Conservation (phyloP, 352 stramenopile genomes). For the Globisporangium lucens region DNA sequence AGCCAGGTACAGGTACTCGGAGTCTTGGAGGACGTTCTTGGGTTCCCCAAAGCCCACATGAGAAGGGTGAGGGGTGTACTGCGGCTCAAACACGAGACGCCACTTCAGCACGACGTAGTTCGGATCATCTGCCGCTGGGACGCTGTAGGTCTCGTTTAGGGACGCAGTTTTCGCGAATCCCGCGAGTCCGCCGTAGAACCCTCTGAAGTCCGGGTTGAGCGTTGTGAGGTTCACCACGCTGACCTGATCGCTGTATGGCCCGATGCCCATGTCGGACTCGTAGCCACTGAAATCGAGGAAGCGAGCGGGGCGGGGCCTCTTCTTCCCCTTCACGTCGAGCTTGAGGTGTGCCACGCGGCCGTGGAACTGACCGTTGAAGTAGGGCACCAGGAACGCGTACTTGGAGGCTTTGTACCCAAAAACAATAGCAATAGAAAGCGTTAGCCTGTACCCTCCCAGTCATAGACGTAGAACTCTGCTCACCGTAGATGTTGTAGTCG, state of each 20-base stretch:
- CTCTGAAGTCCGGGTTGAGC: conserved; percentile 44
- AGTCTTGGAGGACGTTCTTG: conserved; percentile 27
- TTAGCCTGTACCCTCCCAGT: neutral
- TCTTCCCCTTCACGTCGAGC: conserved; percentile 72
- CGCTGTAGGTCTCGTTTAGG: conserved; percentile 64
- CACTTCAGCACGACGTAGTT: conserved; percentile 46
- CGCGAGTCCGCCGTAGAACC: conserved; percentile 63
- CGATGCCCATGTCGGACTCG: conserved; percentile 56
- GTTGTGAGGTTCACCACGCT: conserved; percentile 50
- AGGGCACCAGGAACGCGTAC: conserved; percentile 67
- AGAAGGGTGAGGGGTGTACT: conserved; percentile 41
- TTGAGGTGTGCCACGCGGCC: conserved; percentile 59
- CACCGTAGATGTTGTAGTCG: conserved; percentile 62
- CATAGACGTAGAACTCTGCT: neutral
- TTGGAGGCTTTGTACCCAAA: conserved; percentile 40
- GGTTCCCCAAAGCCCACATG: conserved; percentile 38
- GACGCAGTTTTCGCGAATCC: conserved; percentile 45
- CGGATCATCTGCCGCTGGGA: conserved; percentile 40
- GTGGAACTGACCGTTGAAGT: conserved; percentile 71
- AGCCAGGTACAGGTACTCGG: conserved; percentile 71
- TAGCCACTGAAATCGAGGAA: conserved; percentile 84
- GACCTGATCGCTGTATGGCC: conserved; percentile 60
- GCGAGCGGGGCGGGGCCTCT: conserved; percentile 61
- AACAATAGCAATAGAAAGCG: neutral
- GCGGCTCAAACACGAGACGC: conserved; percentile 44